phyloP scores from a whole-genome alignment of 768 basidiomycete species.

The Suillus plorans region DNA sequence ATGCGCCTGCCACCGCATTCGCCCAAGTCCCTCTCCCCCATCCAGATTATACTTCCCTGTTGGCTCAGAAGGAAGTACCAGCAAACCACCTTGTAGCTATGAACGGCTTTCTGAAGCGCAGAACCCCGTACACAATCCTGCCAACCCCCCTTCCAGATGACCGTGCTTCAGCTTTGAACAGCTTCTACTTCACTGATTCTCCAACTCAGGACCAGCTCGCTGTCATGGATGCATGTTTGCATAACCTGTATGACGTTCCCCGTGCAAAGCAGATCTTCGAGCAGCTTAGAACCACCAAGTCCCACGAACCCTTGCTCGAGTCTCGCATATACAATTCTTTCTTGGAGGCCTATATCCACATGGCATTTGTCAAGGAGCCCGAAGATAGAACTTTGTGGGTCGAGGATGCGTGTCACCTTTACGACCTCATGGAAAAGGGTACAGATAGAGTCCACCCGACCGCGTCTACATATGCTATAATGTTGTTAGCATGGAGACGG shows the following conservation, averaged over 20 bases:
- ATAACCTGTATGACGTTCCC: slow-evolving; percentile 70
- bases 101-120: slow-evolving; percentile 50
- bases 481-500: slow-evolving; percentile 62
- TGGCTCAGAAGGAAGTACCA: slow-evolving; percentile 23
- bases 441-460: slow-evolving; percentile 50
- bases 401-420: slow-evolving; percentile 60
- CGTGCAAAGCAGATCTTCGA: slow-evolving; percentile 78
- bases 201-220: slow-evolving; percentile 66
- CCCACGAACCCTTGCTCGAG: slow-evolving; percentile 49
- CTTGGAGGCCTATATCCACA: slow-evolving; percentile 60
- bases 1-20: slow-evolving; percentile 53
- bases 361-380: slow-evolving; percentile 50
- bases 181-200: slow-evolving; percentile 63
- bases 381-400: slow-evolving; percentile 54
- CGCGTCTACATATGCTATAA: slow-evolving; percentile 62
- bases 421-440: slow-evolving; percentile 51
- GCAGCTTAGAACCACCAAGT: slow-evolving; percentile 45
- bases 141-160: slow-evolving; percentile 66
- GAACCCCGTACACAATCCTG: slow-evolving; percentile 52
- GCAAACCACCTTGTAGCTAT: slow-evolving; percentile 36
- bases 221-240: slow-evolving; percentile 82
- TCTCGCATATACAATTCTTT: slow-evolving; percentile 61
- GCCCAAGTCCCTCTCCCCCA: slow-evolving; percentile 36
- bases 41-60: slow-evolving; percentile 41
- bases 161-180: slow-evolving; percentile 37